phyloP scores from a whole-genome alignment of 2,329 filamentous ascomycete genomes.

The Graphilbum sp. region DNA sequence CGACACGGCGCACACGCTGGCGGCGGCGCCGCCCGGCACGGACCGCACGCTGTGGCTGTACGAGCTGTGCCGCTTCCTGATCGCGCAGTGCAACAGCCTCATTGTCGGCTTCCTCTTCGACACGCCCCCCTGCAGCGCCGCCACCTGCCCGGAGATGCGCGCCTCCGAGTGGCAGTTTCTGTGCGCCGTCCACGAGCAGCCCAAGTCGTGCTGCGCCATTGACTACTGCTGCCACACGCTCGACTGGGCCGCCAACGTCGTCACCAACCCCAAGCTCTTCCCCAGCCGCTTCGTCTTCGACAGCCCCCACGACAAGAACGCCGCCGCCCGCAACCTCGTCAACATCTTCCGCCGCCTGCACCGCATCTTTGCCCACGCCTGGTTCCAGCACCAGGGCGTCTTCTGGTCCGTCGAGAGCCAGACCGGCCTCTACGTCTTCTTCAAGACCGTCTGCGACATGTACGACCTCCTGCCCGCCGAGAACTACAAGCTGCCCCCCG shows the following conservation, averaged over 20 bases:
- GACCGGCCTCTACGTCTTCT: conserved; percentile 88
- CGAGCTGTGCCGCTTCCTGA: conserved; percentile 91
- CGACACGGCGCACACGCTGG: conserved; percentile 57
- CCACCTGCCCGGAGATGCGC: conserved; percentile 94
- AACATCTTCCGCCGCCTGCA: conserved; percentile 93
- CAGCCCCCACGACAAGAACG: conserved; percentile 41
- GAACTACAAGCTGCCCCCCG: conserved; percentile 87
- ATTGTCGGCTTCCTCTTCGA: conserved; percentile 90
- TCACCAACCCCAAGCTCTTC: conserved; percentile 91
- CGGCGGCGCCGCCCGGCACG: conserved; percentile 63
- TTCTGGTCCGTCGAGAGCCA: conserved; percentile 89
- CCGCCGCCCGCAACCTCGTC: conserved; percentile 67
- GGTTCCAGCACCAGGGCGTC: conserved; percentile 91
- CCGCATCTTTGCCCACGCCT: conserved; percentile 94
- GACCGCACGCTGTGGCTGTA: conserved; percentile 91
- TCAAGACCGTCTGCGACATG: conserved; percentile 90
- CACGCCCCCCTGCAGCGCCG: conserved; percentile 69
- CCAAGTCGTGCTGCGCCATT: conserved; percentile 93
- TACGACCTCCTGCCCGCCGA: conserved; percentile 82
- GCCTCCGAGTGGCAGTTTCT: conserved; percentile 98
- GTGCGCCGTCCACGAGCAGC: conserved; percentile 91
- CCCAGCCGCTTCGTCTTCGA: conserved; percentile 58
- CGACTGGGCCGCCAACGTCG: conserved; percentile 89
- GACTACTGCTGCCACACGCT: conserved; percentile 98
- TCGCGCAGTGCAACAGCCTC: conserved; percentile 82